Percentiles rank a stretch among this genome's conserved stretches.
Conservation (phyloP, 305 asterid genomes). For the Fraxinus velutina region DNA sequence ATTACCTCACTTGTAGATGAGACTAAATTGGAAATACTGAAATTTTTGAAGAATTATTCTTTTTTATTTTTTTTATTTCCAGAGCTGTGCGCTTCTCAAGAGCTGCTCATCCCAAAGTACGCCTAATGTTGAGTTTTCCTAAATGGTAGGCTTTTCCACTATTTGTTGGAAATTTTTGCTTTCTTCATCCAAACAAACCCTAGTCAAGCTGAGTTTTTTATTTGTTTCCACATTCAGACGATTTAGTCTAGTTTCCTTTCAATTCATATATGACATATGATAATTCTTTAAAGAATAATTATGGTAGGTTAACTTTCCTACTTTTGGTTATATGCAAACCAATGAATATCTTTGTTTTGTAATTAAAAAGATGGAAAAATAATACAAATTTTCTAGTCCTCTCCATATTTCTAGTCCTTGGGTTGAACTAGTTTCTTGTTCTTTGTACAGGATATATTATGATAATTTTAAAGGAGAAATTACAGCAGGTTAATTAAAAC, state of each 20-base stretch:
- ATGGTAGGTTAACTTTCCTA: not conserved
- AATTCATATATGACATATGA: not conserved
- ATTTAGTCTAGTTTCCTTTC: not conserved
- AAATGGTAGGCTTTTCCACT: not conserved
- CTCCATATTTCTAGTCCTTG: not conserved
- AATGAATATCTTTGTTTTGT: not conserved
- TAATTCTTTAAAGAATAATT: not conserved
- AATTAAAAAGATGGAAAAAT: not conserved
- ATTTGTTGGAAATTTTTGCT: not conserved
- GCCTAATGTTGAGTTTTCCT: not conserved
- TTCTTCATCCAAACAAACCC: not conserved
- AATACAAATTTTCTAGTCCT: not conserved
- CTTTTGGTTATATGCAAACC: not conserved
- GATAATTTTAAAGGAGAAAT: not conserved
- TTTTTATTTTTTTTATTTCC: not conserved
- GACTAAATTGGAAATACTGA: not conserved
- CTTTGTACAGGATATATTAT: not conserved
- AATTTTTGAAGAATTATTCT: not conserved
- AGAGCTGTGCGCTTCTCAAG: not conserved
- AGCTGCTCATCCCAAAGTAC: not conserved
- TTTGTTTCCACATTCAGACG: not conserved
- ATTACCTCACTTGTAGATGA: not conserved
- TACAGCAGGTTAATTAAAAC: not conserved
- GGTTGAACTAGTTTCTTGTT: not conserved
- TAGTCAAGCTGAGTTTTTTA: not conserved